Base-by-base conservation (phyloP, 306 rosid genomes). In the Cucurbita ficifolia region DNA sequence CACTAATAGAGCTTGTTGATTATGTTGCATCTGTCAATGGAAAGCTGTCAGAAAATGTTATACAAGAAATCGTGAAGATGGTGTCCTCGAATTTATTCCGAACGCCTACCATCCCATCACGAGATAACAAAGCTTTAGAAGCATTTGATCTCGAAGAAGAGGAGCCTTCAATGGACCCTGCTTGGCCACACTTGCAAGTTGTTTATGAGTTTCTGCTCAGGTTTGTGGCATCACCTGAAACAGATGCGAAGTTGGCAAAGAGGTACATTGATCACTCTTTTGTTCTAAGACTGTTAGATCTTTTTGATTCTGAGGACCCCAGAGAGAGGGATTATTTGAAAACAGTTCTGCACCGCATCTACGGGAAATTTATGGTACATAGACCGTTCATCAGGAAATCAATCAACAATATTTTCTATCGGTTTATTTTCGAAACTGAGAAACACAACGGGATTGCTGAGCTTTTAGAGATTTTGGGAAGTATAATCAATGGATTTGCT, bases 101-200 rank as follows among this genome's bases (percentile, higher is more conserved):
- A 43, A 85, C 84, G n/a, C 90, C 88, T 52, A 82, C 89, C 79
- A 80, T 92, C 76, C 88, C 96, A 9, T 88, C 96, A 24, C 84
- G 88, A 35, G 96, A 91, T 75, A 91, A 88, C 86, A 91, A 85
- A 78, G 85, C 70, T 76, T 81, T 89, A 24, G 97, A 88, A 80
- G 95, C 91, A 60, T 94, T 89, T 84, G 99, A 91, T 52, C 68
- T 88, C 39, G 99, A 91, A 49, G 99, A 94, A 76, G 97, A 91
- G 62, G 99, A 94, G 80, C 97, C 99, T 45, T 91, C 91, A 8
- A 91, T 94, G 97, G 99, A 91, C 77, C 99, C 99, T 8, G 92
- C 96, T 10, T 94, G 99, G 99, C 84, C 95, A 45, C 92, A 85
- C 84, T 79, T 94, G 87, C 99, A 94, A 85, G 75, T 87, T 70